Evolutionary conservation across 768 basidiomycete genomes (phyloP).

Genomic region (Hysterangium stoloniferum): DNA sequence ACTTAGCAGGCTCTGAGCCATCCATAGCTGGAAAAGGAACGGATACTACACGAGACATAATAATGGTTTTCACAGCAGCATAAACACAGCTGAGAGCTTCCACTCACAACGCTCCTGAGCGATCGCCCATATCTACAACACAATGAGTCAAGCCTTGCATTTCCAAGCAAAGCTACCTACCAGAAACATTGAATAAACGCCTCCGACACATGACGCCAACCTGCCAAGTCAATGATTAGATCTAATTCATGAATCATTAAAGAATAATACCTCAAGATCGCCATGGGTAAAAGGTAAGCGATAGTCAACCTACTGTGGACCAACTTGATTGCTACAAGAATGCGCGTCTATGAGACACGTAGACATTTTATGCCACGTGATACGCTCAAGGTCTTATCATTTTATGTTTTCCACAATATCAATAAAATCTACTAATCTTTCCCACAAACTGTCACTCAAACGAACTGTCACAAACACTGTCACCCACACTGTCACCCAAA

Average conservation of each 20-base stretch:
- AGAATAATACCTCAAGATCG: background rate
- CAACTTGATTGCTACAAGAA: too few species aligned
- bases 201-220: slow-evolving; percentile 68
- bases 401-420: too few species aligned
- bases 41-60: slow-evolving; percentile 59
- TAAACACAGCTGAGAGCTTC: background rate
- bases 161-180: too few species aligned
- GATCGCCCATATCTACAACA: slow-evolving; percentile 72
- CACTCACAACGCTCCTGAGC: slow-evolving; percentile 86
- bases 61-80: slow-evolving; percentile 4
- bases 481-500: too few species aligned
- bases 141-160: too few species aligned
- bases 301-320: too few species aligned
- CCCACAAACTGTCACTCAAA: too few species aligned
- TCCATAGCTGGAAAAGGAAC: slow-evolving; percentile 74
- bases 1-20: slow-evolving; percentile 54
- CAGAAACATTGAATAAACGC: slow-evolving; percentile 92
- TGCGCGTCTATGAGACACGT: too few species aligned
- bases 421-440: too few species aligned
- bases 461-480: too few species aligned
- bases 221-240: slow-evolving; percentile 25
- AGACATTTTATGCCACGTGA: too few species aligned
- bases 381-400: too few species aligned
- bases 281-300: background rate
- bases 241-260: background rate